These are phyloP conservation scores for Jaminaea rosea DNA, from an alignment of 1,284 basidiomycete genomes.

Conservation along the genomic window DNA sequence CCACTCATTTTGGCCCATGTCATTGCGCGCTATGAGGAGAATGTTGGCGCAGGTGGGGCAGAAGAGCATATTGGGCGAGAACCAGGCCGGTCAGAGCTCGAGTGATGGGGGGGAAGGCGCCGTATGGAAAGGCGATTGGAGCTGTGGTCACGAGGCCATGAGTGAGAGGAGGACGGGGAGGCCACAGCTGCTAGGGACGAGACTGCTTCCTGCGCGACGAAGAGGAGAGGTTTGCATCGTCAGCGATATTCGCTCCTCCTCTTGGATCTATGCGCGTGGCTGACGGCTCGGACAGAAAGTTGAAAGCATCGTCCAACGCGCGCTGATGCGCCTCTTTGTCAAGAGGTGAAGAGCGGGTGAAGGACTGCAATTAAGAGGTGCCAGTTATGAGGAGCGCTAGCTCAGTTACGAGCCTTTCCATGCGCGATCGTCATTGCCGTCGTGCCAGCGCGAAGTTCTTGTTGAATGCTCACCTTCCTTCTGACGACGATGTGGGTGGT, in stretches of 20 bases:
- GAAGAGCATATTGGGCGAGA: conserved; percentile 65
- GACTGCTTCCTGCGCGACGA: too few relatives aligned
- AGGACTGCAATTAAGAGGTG: conserved; percentile 4
- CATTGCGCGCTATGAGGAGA: conserved; percentile 60
- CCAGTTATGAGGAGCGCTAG: conserved; percentile 2
- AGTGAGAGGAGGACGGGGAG: too few relatives aligned
- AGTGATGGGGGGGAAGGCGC: too few relatives aligned
- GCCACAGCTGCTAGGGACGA: too few relatives aligned
- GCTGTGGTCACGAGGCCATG: too few relatives aligned
- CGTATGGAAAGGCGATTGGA: too few relatives aligned
- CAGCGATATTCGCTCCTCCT: too few relatives aligned
- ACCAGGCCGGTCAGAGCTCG: too few relatives aligned
- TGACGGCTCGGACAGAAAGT: neutral
- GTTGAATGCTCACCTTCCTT: too few relatives aligned
- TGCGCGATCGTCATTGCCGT: conserved; percentile 1
- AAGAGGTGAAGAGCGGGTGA: neutral
- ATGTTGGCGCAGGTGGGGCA: conserved; percentile 92
- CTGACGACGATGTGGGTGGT: too few relatives aligned
- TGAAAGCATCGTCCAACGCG: neutral
- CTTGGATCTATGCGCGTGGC: neutral
- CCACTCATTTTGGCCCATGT: conserved; percentile 69
- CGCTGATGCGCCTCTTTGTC: neutral
- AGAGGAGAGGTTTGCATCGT: too few relatives aligned
- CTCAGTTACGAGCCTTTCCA: neutral
- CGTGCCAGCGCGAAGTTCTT: too few relatives aligned